Base-by-base conservation (phyloP, 164 flowering plant species). In the grape (Vitis vinifera) region DNA sequence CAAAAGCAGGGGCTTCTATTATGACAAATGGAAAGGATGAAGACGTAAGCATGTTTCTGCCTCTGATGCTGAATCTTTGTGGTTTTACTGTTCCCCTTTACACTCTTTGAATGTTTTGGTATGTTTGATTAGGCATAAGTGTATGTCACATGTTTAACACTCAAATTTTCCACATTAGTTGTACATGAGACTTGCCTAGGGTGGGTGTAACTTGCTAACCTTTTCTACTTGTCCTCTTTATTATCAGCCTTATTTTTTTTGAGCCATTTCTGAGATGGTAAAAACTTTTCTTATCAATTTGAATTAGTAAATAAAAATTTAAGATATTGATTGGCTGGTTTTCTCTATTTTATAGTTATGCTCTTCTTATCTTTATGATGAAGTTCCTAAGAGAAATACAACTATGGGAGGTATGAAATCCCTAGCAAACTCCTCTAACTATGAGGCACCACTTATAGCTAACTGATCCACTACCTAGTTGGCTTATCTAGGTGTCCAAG, bases 11-110 rank as follows among this genome's bases (percentile, higher is more conserved):
- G 73, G 79, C 80, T 65, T 72, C 85, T 62, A 23, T 68, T 71
- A 62, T 74, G n/a, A 62, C 73, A 3, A 83, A 84, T 78, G 94
- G 89, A 67, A 83, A 74, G 72, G 88, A 83, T 68, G 85, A 81
- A 51, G 89, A 88, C 57, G 99, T 95, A 82, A 83, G 94, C 75
- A 31, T 63, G 47, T 57, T 57, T 27, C 15, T 65, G 23, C 16
- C 49, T 69, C 23, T 13, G 23, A 14, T 3, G n/a, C 15, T 61
- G 23, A 49, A 14, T 60, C 56, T 2, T 58, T 49, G 44, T 50
- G 44, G 47, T 14, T 69, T 60, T 27, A 5, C 44, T 49, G 6
- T 60, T 67, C 13, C 0, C 11, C 11, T 37, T 60, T 11, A 60
- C 63, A 11, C 63, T 9, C 30, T 10, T 9, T 8, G 37, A 6